Percentiles rank a stretch among this genome's conserved stretches.
Evolutionary conservation across 2,329 filamentous ascomycete species (phyloP).

Genomic region (Colletotrichum acutatum): DNA sequence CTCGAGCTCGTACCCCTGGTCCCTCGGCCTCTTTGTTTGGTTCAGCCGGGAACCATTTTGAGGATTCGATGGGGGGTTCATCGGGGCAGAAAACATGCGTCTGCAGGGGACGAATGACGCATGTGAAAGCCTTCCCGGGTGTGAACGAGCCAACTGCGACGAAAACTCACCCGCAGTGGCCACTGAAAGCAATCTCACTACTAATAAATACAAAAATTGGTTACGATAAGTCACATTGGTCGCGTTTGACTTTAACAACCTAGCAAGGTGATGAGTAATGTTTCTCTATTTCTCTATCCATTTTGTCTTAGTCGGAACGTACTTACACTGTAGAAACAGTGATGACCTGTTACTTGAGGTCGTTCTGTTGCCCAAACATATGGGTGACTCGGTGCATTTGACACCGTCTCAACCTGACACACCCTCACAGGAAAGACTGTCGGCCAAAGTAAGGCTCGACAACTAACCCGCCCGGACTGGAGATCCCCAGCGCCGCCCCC

Average conservation of each 20-base stretch:
- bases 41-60: neutral
- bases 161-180: constrained; percentile 6
- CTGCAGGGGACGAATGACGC: constrained; percentile 14
- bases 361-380: neutral
- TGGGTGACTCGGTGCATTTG: neutral
- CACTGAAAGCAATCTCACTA: constrained; percentile 11
- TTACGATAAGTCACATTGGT: neutral
- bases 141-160: neutral
- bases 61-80: neutral
- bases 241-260: neutral
- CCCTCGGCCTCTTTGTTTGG: neutral
- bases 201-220: neutral
- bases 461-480: neutral
- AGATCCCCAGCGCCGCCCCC: too few species aligned
- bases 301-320: too few species aligned
- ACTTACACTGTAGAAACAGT: too few species aligned
- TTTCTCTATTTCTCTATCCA: neutral
- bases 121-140: constrained; percentile 14
- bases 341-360: neutral
- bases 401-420: neutral
- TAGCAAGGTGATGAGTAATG: neutral
- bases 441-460: neutral
- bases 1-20: neutral
- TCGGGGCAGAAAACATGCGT: neutral
- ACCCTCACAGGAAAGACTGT: neutral